A percentile compares a stretch with the other conserved stretches of the same genome.
Conservation (phyloP, 2,329 filamentous ascomycete genomes). For the Exophiala phaeomuriformis region DNA sequence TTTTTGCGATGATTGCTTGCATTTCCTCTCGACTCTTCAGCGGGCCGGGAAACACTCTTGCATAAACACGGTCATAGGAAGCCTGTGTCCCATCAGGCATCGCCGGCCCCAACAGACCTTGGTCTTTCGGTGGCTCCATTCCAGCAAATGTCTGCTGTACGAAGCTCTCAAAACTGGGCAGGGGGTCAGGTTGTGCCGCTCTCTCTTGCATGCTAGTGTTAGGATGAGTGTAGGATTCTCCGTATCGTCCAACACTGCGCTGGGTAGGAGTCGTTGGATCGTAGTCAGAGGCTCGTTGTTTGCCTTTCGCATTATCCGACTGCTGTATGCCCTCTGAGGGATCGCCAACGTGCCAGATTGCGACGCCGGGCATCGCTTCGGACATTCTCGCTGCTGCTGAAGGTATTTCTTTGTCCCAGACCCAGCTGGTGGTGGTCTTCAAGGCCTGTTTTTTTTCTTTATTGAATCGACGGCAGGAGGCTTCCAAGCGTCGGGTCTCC, state of each 20-base stretch:
- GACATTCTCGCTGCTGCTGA: not conserved
- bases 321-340: not conserved
- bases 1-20: not conserved
- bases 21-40: not conserved
- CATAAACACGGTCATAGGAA: not conserved
- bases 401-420: not conserved
- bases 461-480: not conserved
- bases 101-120: not conserved
- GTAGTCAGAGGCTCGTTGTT: no score
- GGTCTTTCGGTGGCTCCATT: not conserved
- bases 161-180: not conserved
- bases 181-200: not conserved
- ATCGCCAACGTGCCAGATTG: not conserved
- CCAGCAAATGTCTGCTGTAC: not conserved
- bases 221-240: no score
- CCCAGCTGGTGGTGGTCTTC: not conserved
- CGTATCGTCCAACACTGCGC: no score
- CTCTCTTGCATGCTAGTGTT: no score
- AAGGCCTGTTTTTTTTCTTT: not conserved
- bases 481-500: not conserved
- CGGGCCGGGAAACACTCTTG: not conserved
- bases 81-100: not conserved
- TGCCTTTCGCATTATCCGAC: not conserved
- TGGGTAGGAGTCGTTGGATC: no score
- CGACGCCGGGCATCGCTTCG: not conserved